phyloP scores from a whole-genome alignment of 1,139 yeast species.

The Hyphopichia burtonii region DNA sequence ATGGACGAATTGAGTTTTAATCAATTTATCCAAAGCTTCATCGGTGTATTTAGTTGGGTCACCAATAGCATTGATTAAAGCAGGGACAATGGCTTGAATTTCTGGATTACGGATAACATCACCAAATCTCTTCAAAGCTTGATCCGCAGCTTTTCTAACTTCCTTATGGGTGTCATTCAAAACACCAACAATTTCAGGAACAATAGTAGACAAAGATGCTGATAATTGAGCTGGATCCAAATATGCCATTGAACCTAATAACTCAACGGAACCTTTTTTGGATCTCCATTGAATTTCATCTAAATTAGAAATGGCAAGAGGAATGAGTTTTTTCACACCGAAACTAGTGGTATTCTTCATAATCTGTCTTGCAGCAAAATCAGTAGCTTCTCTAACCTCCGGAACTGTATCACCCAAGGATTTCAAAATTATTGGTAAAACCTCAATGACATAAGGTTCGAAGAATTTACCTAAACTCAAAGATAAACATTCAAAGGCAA shows the following conservation, averaged over 20 bases:
- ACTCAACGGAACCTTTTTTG: constrained; percentile 93
- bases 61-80: constrained; percentile 86
- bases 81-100: constrained; percentile 88
- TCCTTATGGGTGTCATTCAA: constrained; percentile 94
- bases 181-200: constrained; percentile 95
- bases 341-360: constrained; percentile 91
- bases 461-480: constrained; percentile 70
- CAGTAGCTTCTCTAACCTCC: constrained; percentile 89
- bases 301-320: constrained; percentile 80
- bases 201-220: constrained; percentile 80
- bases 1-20: constrained; percentile 91
- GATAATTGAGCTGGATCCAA: constrained; percentile 93
- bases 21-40: constrained; percentile 79
- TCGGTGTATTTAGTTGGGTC: constrained; percentile 92
- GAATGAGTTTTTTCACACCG: constrained; percentile 90
- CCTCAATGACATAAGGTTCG: constrained; percentile 92
- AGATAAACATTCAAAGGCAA: constrained; percentile 83
- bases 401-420: constrained; percentile 81
- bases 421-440: constrained; percentile 76
- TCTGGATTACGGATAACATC: constrained; percentile 98
- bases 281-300: constrained; percentile 96
- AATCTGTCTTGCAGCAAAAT: constrained; percentile 79
- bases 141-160: constrained; percentile 93
- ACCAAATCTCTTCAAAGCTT: constrained; percentile 85
- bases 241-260: constrained; percentile 97